Base-by-base conservation (phyloP, 2,329 filamentous ascomycete genomes). In the Penicillium polonicum region DNA sequence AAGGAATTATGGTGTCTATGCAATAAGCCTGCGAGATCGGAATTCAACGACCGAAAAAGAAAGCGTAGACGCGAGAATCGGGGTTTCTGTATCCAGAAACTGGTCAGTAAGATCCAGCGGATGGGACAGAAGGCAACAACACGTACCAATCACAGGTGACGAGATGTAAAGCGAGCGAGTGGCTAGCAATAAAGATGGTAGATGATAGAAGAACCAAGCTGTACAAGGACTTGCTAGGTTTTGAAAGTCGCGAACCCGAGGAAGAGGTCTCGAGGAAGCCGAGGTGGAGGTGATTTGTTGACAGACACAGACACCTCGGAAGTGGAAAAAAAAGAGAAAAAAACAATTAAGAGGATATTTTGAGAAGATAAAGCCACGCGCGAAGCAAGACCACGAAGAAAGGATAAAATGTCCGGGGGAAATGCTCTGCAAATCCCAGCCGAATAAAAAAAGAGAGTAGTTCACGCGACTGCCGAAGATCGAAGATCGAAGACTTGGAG, bases 361-460 rank as follows among this genome's bases (percentile, higher is more conserved):
- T 27, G n/a, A 25, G 41, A 25, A 19, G 15, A 56, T 52, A 25
- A 52, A 27, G 36, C 51, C 59, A 44, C n/a, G 39, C 60, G 45
- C 31, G 46, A 59, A 38, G 35, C 36, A 51, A 52, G 45, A 55
- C 46, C 44, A 33, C 49, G 51, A 54, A 58, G 46, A 31, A 57
- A 60, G 54, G 58, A 55, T 48, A 60, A 54, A 52, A 54, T 55
- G 49, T 19, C 27, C 41, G 54, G 57, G 61, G 67, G 71, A 68
- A 64, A 70, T 75, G 73, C 73, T 71, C 73, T 74, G 72, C 73
- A 75, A 67, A 64, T 67, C 70, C 71, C 65, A 64, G 56, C 55
- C 46, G 59, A 63, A 58, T 53, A 58, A 61, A 57, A 65, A 55
- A 57, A 52, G 64, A 35, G 62, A 64, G 53, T 55, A 58, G 57